These are phyloP conservation scores for Picocystis salinarum DNA, from an alignment of 139 green algal genomes.

Conservation along the genomic window DNA sequence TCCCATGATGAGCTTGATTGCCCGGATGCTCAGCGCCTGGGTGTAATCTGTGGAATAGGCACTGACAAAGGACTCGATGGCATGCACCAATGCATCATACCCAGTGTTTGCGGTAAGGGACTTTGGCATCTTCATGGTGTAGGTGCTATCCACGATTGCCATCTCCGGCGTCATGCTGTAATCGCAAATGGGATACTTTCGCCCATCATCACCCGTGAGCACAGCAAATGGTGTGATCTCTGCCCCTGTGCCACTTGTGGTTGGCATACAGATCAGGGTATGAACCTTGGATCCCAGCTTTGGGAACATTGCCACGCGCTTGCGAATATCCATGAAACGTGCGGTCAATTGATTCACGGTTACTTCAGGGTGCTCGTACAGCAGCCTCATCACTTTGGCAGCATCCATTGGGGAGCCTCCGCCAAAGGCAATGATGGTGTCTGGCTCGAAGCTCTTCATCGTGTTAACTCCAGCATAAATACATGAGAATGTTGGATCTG, in stretches of 20 bases:
- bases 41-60: constrained; percentile 43
- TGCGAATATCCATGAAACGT: constrained; percentile 60
- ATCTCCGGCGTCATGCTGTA: constrained; percentile 45
- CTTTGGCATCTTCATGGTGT: constrained; percentile 33
- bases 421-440: constrained; percentile 49
- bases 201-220: constrained; percentile 28
- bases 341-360: constrained; percentile 41
- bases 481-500: constrained; percentile 35
- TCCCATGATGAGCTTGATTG: constrained; percentile 7
- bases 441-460: constrained; percentile 25
- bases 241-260: constrained; percentile 35
- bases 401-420: constrained; percentile 41
- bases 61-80: constrained; percentile 44
- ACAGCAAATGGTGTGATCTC: constrained; percentile 49
- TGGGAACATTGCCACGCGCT: constrained; percentile 21
- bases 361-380: constrained; percentile 46
- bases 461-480: constrained; percentile 11
- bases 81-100: constrained; percentile 38
- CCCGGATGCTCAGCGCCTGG: constrained; percentile 30
- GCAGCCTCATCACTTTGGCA: constrained; percentile 24
- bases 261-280: constrained; percentile 35
- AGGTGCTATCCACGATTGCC: constrained; percentile 27
- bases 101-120: constrained; percentile 39
- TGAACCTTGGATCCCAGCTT: background rate
- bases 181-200: constrained; percentile 28